Base-by-base conservation (phyloP, 805 yeast species). In the Ogataea chonburiensis region DNA sequence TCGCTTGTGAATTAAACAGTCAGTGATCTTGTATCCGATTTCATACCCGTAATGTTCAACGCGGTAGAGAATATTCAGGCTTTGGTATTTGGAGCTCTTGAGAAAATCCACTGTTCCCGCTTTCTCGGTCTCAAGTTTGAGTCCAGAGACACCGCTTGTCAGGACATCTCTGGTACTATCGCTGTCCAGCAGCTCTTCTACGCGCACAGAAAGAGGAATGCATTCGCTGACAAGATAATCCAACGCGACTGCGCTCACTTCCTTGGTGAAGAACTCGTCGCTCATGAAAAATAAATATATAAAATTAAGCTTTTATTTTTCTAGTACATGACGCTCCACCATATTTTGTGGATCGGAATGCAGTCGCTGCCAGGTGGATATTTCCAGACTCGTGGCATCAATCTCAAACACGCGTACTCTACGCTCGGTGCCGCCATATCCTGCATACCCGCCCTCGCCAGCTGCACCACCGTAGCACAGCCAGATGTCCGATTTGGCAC, bases 401-500 rank as follows among this genome's bases (percentile, higher is more conserved):
- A 89, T 50, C 26, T 84, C 87, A 55, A 70, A 91, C 0, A 81
- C 50, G 31, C 98, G 68, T 28, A 87, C 53, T 37, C 97, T 71
- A 50, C 98, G 75, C n/a, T 81, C 68, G 20, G 82, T 86, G 2
- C 89, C 91, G 1, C 88, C 91, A 52, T 88, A 87, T 0, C 97
- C 97, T 7, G 83, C 97, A 56, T 93, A 93, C 0, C 96, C 98
- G 24, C 98, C 98, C 62, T 86, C 94, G 11, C 98, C 98, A 5
- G 75, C 71, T 1, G 80, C 94, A 17, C 98, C 98, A 3, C 96
- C 98, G 55, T 87, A 88, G 54, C 98, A 93, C 21, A 93, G 64
- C 95, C 95, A 86, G 20, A 38, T 63, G 63, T 50, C 68, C 46
- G 84, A 83, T 34, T 70, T 61, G 41, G 86, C 61, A 61, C 98